Base-by-base conservation (phyloP, 1,284 basidiomycete genomes). In the Tausonia pullulans region DNA sequence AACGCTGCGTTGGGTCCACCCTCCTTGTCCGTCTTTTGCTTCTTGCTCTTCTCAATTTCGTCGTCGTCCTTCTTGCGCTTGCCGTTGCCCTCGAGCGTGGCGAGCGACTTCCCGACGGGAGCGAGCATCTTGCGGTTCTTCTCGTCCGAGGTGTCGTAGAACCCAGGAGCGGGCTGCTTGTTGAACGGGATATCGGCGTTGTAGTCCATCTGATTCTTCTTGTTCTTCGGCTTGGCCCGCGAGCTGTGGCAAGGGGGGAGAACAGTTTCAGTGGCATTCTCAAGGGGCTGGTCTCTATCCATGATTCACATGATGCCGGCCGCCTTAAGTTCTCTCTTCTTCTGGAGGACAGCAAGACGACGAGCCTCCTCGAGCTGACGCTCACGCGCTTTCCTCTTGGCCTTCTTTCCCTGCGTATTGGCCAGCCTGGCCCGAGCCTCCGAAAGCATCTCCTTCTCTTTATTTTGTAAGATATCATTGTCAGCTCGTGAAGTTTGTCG, bases 381-480 rank as follows among this genome's bases (percentile, higher is more conserved):
- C 74, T 98, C 96, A 61, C 96, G 84, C 11, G 93, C 96, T 78
- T 98, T 98, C 70, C 96, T 86, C 78, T 98, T 98, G 2, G 96
- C 96, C 78, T 99, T 98, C 77, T 99, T 99, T 44, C 96, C 96
- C 76, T 99, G 96, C 0, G 96, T 99, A 74, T 99, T 99, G 60
- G 96, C 96, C 53, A 99, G 81, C 79, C 96, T 87, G 8, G 96
- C 96, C 71, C 96, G 87, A 59, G 96, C 96, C 76, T 99, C 96
- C 5, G 94, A 98, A 69, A 99, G 81, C 96, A 99, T 98, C 77
- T 98, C 96, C 85, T 98, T 98, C 77, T 98, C 96, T 91, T 67
- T 56, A 68, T 41, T 53, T 67, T 6, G 50, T 16, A 64, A 50
- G 40, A 56, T 69, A 54, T 68, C 54, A 63, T 27, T 51, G 13